Evolutionary conservation across 2,329 filamentous ascomycete species (phyloP).

Genomic region (Aspergillus pseudoterreus): DNA sequence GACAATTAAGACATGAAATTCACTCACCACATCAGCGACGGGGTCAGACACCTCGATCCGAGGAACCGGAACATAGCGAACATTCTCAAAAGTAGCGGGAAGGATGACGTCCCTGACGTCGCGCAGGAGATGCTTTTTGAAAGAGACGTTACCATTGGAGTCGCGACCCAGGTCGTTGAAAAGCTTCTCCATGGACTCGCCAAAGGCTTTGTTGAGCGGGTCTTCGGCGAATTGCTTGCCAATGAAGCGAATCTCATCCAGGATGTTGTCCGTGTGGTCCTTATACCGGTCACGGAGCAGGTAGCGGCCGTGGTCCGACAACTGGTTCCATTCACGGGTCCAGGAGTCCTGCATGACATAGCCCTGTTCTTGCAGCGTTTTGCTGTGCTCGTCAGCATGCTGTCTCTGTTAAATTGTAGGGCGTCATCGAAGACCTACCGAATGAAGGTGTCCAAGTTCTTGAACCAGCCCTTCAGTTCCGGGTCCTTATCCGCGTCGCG

Average conservation of each 20-base stretch:
- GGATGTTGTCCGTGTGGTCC: slow-evolving; percentile 75
- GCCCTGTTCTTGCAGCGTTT: slow-evolving; percentile 81
- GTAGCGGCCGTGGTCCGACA: slow-evolving; percentile 82
- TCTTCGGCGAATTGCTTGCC: slow-evolving; percentile 87
- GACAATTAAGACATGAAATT: too few species aligned
- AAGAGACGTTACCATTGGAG: slow-evolving; percentile 73
- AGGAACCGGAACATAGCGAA: slow-evolving; percentile 87
- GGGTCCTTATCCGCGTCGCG: slow-evolving; percentile 79
- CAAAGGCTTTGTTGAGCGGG: slow-evolving; percentile 78
- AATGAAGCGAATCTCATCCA: slow-evolving; percentile 88
- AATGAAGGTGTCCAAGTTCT: slow-evolving; percentile 69
- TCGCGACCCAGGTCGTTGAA: slow-evolving; percentile 90
- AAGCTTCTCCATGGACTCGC: slow-evolving; percentile 70
- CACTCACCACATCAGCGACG: slow-evolving; percentile 66
- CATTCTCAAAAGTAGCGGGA: slow-evolving; percentile 74
- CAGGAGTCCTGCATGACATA: slow-evolving; percentile 82
- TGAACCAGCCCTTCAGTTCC: slow-evolving; percentile 89
- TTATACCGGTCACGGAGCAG: slow-evolving; percentile 87
- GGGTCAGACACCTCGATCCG: slow-evolving; percentile 88
- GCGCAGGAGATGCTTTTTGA: slow-evolving; percentile 91
- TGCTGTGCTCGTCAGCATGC: slow-evolving; percentile 41
- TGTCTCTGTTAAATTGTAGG: not conserved
- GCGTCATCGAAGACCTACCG: slow-evolving; percentile 33
- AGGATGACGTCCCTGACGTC: slow-evolving; percentile 85
- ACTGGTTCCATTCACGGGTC: slow-evolving; percentile 73